A percentile compares a stretch with the other conserved stretches of the same genome.
Conservation (phyloP, 139 green algal species). For the Chlorella vulgaris region DNA sequence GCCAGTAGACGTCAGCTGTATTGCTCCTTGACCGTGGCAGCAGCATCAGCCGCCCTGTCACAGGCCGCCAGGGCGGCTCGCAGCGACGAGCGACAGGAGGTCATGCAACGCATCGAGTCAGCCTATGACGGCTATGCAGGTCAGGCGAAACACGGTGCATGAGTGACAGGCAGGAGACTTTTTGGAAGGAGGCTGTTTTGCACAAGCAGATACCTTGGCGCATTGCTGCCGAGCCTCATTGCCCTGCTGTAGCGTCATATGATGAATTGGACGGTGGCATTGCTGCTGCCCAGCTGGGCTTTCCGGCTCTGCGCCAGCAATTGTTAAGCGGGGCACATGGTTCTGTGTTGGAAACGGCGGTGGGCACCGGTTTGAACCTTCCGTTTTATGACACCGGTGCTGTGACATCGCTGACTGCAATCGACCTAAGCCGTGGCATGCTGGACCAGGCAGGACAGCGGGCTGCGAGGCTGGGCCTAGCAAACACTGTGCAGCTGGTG, state of each 20-base stretch:
- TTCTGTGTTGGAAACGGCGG: constrained; percentile 72
- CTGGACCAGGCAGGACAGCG: constrained; percentile 45
- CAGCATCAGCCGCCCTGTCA: background rate
- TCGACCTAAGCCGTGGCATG: constrained; percentile 70
- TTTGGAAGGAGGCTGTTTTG: too few relatives aligned
- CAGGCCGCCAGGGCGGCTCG: background rate
- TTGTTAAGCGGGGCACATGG: constrained; percentile 48
- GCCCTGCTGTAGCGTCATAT: too few relatives aligned
- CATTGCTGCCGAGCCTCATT: too few relatives aligned
- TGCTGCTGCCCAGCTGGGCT: constrained; percentile 55
- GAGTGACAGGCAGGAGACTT: too few relatives aligned
- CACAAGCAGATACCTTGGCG: too few relatives aligned
- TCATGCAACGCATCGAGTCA: background rate
- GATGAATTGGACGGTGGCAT: constrained; percentile 68
- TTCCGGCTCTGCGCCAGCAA: constrained; percentile 51
- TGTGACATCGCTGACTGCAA: constrained; percentile 50
- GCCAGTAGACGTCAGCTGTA: too few relatives aligned
- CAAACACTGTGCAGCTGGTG: background rate
- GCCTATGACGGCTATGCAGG: constrained; percentile 33
- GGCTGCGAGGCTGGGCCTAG: background rate
- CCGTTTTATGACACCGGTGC: constrained; percentile 52
- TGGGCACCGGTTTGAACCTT: constrained; percentile 79
- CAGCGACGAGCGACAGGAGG: background rate
- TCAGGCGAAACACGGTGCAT: background rate
- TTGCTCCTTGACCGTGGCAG: too few relatives aligned